Percentiles rank a stretch among this genome's conserved stretches.
These are phyloP conservation scores for Botryosphaeria dothidea DNA, from an alignment of 2,329 filamentous ascomycete species.

Conservation along the genomic window DNA sequence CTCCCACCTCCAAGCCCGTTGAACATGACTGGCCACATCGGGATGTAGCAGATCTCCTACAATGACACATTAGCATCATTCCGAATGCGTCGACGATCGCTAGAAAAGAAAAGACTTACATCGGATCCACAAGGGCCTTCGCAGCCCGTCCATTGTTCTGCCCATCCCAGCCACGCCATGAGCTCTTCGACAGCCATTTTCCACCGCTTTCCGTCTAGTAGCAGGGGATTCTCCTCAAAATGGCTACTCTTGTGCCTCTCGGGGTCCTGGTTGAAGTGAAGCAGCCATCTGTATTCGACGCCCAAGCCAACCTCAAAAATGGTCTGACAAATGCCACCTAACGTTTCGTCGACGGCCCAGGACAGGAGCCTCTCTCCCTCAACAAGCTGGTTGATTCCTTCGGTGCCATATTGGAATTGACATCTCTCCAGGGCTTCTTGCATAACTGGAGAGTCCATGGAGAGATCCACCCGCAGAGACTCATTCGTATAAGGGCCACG, in stretches of 20 bases:
- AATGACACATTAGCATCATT: neutral
- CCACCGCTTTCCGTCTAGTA: constrained; percentile 27
- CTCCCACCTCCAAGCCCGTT: neutral
- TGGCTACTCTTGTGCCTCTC: neutral
- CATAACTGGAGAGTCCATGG: constrained; percentile 34
- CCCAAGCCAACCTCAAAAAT: constrained; percentile 46
- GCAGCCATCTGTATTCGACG: constrained; percentile 44
- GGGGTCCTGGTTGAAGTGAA: constrained; percentile 27
- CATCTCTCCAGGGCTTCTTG: constrained; percentile 44
- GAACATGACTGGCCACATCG: constrained; percentile 50
- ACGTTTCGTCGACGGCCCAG: constrained; percentile 44
- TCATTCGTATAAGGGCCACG: constrained; percentile 20
- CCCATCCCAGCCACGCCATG: constrained; percentile 55
- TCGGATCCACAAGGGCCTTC: constrained; percentile 43
- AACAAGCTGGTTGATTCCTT: constrained; percentile 25
- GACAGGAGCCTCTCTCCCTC: constrained; percentile 41
- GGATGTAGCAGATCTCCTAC: constrained; percentile 49
- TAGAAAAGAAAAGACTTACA: constrained; percentile 16
- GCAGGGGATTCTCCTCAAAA: neutral
- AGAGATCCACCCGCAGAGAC: constrained; percentile 32
- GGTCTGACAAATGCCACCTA: constrained; percentile 43
- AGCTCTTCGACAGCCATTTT: constrained; percentile 43
- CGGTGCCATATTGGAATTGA: constrained; percentile 43
- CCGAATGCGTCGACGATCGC: too few species aligned
- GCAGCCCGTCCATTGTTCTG: constrained; percentile 48